Evolutionary conservation across 148 eudicot species (phyloP), one percentile per base, ranked within the genome.

Genomic region (Vaccinium myrtillus): DNA sequence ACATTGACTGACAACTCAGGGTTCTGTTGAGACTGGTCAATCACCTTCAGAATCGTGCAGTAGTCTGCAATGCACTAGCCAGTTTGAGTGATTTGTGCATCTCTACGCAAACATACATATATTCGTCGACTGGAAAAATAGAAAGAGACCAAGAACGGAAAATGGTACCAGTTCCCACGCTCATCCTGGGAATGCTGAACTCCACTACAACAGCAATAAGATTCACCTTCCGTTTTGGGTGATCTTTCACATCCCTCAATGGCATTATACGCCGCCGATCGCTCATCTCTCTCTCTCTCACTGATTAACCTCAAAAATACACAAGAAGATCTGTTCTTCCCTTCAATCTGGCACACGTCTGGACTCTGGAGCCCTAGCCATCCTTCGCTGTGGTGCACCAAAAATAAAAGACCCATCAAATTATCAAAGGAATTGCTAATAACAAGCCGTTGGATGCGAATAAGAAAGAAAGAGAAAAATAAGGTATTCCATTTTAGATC

Each of bases 41-140:
- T 19, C 13, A 83, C 78, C 81, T 83, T 83, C 73, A 83, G 78
- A 83, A 75, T 83, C 43, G 81, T 56, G 32, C 80, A 83, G 79
- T 58, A 59, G 65, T 83, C 85, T 83, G 81, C 65, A 83, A 74
- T 43, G 8, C 25, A 55, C 21, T 13, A 32, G 19, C 48, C 59
- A 27, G 23, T 30, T 79, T 79, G 25, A 56, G 39, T 16, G 71
- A 79, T 55, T 15, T 16, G 2, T 27, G 7, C 8, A 55, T 15
- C 5, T 8, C 18, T 32, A 14, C 8, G 18, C 15, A 25, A 7
- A 63, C 13, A 65, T 65, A 55, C 18, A 55, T 55, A 55, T 55
- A 23, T n/a, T 8, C 70, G 70, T 8, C 65, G 5, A 18, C 12
- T 12, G 27, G 5, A 27, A 11, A 78, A n/a, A 51, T 21, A n/a